A percentile compares a stretch with the other conserved stretches of the same genome.
These are phyloP conservation scores for Amauroascus verrucosus DNA, from an alignment of 2,329 filamentous ascomycete species.

Conservation along the genomic window DNA sequence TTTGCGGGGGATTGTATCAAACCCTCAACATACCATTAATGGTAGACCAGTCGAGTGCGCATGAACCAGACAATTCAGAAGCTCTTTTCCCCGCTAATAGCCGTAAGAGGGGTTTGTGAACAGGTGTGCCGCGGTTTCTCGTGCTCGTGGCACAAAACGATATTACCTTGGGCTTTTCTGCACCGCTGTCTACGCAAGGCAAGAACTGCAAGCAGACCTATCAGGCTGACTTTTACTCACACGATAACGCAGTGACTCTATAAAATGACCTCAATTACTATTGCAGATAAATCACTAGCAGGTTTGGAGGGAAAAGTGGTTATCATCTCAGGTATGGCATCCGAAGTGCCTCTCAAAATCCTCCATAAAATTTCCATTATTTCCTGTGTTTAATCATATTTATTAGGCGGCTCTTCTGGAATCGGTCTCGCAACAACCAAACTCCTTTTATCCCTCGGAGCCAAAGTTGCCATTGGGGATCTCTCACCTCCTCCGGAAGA, in stretches of 20 bases:
- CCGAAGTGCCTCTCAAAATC: not conserved
- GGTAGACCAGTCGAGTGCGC: too few species aligned
- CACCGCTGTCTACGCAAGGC: not conserved
- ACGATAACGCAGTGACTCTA: not conserved
- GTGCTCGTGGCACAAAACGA: too few species aligned
- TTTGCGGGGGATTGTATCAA: too few species aligned
- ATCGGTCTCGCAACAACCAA: slow-evolving; percentile 50
- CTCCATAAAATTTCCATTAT: not conserved
- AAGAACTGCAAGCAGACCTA: not conserved
- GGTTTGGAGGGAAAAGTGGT: slow-evolving; percentile 42
- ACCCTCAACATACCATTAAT: too few species aligned
- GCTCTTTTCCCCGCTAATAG: too few species aligned
- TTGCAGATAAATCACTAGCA: slow-evolving; percentile 37
- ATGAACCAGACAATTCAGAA: too few species aligned
- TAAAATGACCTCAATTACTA: slow-evolving; percentile 24
- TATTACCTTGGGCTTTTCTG: not conserved
- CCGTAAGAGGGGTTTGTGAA: too few species aligned
- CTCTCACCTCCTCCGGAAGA: slow-evolving; percentile 34
- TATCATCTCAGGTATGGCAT: slow-evolving; percentile 41
- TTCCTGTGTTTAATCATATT: not conserved
- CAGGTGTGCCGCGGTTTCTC: too few species aligned
- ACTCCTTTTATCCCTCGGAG: slow-evolving; percentile 44
- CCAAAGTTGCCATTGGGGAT: slow-evolving; percentile 47
- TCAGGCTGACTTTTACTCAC: not conserved
- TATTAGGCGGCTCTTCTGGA: slow-evolving; percentile 47